These are phyloP conservation scores for Cladosporium sphaerospermum DNA, from an alignment of 2,329 filamentous ascomycete species.

Conservation along the genomic window DNA sequence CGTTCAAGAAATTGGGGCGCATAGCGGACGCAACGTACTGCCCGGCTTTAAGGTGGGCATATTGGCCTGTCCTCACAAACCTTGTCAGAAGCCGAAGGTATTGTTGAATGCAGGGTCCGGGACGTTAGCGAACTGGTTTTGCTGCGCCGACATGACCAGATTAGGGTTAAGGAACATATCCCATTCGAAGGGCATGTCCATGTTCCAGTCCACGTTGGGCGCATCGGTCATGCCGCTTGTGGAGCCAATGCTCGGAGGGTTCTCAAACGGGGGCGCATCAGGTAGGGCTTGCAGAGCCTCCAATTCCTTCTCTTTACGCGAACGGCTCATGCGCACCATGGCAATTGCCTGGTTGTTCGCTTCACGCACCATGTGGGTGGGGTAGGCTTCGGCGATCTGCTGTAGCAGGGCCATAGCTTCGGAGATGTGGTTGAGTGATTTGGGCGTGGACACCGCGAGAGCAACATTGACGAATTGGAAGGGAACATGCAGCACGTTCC, in stretches of 20 bases:
- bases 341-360: constrained; percentile 31
- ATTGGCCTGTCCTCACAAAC: not conserved
- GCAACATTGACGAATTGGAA: constrained; percentile 40
- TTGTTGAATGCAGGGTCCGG: constrained; percentile 6
- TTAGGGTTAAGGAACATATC: constrained; percentile 31
- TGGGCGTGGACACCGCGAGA: constrained; percentile 36
- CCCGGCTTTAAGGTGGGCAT: too few species aligned
- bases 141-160: constrained; percentile 26
- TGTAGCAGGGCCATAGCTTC: constrained; percentile 34
- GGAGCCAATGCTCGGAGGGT: constrained; percentile 25
- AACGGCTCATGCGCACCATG: constrained; percentile 27
- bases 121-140: constrained; percentile 12
- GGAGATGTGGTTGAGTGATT: constrained; percentile 31
- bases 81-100: constrained; percentile 8
- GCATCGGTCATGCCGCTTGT: constrained; percentile 22
- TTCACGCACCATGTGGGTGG: constrained; percentile 34
- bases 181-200: constrained; percentile 30
- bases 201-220: constrained; percentile 28
- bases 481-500: constrained; percentile 37
- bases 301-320: constrained; percentile 29
- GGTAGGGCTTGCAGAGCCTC: constrained; percentile 25
- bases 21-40: too few species aligned
- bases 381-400: constrained; percentile 32
- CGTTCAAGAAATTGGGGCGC: too few species aligned
- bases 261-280: constrained; percentile 23